These are phyloP conservation scores for Sarcodon sp. DNA, from an alignment of 768 basidiomycete species.

Conservation along the genomic window DNA sequence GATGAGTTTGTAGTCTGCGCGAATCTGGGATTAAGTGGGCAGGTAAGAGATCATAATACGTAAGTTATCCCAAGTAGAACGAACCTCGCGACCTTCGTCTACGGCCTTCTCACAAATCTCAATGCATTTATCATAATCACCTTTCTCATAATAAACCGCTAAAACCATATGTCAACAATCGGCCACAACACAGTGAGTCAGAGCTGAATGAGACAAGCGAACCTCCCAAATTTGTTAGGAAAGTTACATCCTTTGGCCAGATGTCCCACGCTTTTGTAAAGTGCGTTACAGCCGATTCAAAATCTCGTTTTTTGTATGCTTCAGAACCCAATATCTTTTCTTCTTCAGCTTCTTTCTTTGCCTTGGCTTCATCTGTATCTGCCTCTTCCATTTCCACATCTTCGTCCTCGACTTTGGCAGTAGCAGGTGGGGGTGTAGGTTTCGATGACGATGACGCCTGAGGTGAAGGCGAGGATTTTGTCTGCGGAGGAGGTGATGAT, in stretches of 20 bases:
- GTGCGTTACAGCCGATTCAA: slow-evolving; percentile 59
- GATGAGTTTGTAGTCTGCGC: slow-evolving; percentile 89
- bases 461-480: slow-evolving; percentile 19
- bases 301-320: slow-evolving; percentile 79
- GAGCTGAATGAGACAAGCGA: slow-evolving; percentile 9
- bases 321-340: slow-evolving; percentile 70
- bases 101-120: slow-evolving; percentile 93
- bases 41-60: slow-evolving; percentile 8
- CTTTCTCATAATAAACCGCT: slow-evolving; percentile 93
- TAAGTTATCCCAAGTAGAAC: not conserved
- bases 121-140: slow-evolving; percentile 83
- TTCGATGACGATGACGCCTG: slow-evolving; percentile 18
- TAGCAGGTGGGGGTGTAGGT: slow-evolving; percentile 23
- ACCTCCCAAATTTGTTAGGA: slow-evolving; percentile 86
- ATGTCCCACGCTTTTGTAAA: slow-evolving; percentile 88
- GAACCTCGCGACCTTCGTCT: slow-evolving; percentile 78
- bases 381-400: slow-evolving; percentile 53
- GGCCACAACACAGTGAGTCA: not conserved
- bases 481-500: slow-evolving; percentile 17
- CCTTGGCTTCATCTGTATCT: slow-evolving; percentile 56
- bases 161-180: slow-evolving; percentile 4
- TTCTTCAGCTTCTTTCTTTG: slow-evolving; percentile 67
- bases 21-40: slow-evolving; percentile 33
- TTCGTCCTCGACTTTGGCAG: slow-evolving; percentile 30
- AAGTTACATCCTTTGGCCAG: slow-evolving; percentile 90